Evolutionary conservation across 1,284 basidiomycete genomes (phyloP), one percentile per base, ranked within the genome.

Genomic region (Apiotrichum mycotoxinovorans): DNA sequence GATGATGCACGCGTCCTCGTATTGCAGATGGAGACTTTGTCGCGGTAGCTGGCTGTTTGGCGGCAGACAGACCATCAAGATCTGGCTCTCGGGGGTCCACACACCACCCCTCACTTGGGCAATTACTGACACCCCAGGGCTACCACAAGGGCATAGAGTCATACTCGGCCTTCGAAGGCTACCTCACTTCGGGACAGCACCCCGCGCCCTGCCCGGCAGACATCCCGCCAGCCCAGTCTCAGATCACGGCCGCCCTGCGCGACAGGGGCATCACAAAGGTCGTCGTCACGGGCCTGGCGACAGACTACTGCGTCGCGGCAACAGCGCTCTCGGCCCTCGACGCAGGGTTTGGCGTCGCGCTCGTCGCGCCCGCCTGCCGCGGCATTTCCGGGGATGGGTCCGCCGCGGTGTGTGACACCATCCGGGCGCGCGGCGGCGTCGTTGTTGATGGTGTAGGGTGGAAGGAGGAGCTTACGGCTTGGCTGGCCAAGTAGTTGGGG

Each of bases 221-320:
- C 26, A 38, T 67, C 23, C 41, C 55, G 18, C 17, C 52, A 12
- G 40, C 48, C 34, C 69, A 79, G 69, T 52, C 70, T 63, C 56
- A 56, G 5, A 65, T 66, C 30, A 62, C 83, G 9, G 70, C 70
- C 40, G 61, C 64, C 25, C 73, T 84, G 43, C 65, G 68, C 48
- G 64, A 67, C 8, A 61, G 69, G 38, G 73, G 66, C 4, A 75
- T 84, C 3, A 70, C 72, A 26, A 75, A 77, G 49, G 78, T 85
- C 11, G 80, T 83, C 37, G 76, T 86, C 5, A 79, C 78, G 1
- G 85, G 85, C 4, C 74, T 87, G 20, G 85, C 85, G 42, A 82
- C 83, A 18, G 85, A 86, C 67, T 85, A 82, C 64, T 87, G 85
- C 44, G 65, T 73, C 10, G 20, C 54, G 2, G 58, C 62, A 38